These are phyloP conservation scores for Mangifera indica DNA, from an alignment of 345 rosid species.

Conservation along the genomic window DNA sequence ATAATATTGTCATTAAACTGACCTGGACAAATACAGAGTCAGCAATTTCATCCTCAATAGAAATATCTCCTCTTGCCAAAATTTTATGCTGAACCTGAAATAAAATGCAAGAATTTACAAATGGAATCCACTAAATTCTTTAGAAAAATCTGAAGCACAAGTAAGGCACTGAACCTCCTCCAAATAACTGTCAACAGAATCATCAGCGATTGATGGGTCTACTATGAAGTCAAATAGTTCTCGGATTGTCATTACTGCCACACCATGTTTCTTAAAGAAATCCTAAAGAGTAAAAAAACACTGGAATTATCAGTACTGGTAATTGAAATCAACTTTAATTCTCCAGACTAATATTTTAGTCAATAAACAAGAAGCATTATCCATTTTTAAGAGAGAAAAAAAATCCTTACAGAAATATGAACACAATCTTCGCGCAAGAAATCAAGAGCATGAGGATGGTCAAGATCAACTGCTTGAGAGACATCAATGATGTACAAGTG, in stretches of 20 bases:
- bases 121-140: background rate
- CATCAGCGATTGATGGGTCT: constrained; percentile 82
- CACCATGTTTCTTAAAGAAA: constrained; percentile 86
- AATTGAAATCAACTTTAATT: background rate
- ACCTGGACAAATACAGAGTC: constrained; percentile 95
- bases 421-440: constrained; percentile 91
- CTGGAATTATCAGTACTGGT: background rate
- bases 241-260: constrained; percentile 88
- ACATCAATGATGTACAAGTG: constrained; percentile 91
- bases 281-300: constrained; percentile 44
- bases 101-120: background rate
- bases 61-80: constrained; percentile 60
- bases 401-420: constrained; percentile 81
- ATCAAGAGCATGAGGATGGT: constrained; percentile 90
- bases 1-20: constrained; percentile 16
- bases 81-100: constrained; percentile 76
- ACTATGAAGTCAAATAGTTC: constrained; percentile 96
- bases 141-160: constrained; percentile 1
- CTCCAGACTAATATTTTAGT: constrained; percentile 1
- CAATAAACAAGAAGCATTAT: background rate
- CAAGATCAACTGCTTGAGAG: constrained; percentile 93
- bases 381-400: background rate
- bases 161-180: constrained; percentile 57
- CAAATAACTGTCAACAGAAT: constrained; percentile 71
- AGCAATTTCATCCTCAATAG: constrained; percentile 86